These are phyloP conservation scores for Kregervanrija delftensis DNA, from an alignment of 805 yeast species.

Conservation along the genomic window DNA sequence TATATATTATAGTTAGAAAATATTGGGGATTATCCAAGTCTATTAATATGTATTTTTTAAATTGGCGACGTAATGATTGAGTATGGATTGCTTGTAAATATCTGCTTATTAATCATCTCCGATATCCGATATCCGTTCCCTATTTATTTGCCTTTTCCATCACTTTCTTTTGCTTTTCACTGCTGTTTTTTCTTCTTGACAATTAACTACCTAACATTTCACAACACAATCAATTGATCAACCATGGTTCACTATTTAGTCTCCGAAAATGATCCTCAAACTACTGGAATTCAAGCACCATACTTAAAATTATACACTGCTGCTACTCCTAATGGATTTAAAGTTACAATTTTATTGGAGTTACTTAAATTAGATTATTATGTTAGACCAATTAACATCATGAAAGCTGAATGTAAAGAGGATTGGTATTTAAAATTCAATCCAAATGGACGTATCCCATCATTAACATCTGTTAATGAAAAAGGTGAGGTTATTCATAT, in stretches of 20 bases:
- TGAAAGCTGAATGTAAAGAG: conserved; percentile 41
- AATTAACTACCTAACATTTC: too few relatives aligned
- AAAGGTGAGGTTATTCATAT: conserved; percentile 39
- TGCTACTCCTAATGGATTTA: conserved; percentile 42
- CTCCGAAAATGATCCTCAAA: conserved; percentile 29
- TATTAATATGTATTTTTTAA: too few relatives aligned
- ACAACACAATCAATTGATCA: background rate
- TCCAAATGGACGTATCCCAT: conserved; percentile 61
- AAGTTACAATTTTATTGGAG: conserved; percentile 35
- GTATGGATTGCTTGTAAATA: too few relatives aligned
- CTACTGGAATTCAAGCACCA: conserved; percentile 30
- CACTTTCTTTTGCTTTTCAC: too few relatives aligned
- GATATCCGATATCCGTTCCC: too few relatives aligned
- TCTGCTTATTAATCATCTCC: too few relatives aligned
- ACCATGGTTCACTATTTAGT: conserved; percentile 26
- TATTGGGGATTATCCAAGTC: too few relatives aligned
- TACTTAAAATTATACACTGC: conserved; percentile 36
- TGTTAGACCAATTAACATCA: conserved; percentile 34
- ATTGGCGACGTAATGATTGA: too few relatives aligned
- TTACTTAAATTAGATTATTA: conserved; percentile 36
- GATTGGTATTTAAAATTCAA: conserved; percentile 51
- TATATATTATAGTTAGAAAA: too few relatives aligned
- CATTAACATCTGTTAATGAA: conserved; percentile 33
- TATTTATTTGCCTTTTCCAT: too few relatives aligned
- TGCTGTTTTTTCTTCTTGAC: too few relatives aligned